Evolutionary conservation across 2,329 filamentous ascomycete genomes (phyloP).

Genomic region (Colletotrichum melonis): DNA sequence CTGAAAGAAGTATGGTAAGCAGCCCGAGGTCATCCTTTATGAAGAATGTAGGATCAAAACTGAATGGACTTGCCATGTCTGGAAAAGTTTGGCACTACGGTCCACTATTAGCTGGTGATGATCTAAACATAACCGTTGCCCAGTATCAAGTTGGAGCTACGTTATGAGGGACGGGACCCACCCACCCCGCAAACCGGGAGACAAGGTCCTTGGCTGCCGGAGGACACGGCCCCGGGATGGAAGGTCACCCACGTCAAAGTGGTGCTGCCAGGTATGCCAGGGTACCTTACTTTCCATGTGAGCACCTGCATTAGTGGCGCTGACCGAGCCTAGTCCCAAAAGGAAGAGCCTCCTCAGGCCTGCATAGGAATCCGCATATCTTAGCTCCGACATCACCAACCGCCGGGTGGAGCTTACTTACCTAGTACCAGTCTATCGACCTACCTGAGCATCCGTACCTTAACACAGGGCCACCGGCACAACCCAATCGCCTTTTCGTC

Average conservation of each 20-base stretch:
- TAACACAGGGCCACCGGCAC: neutral
- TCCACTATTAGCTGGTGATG: neutral
- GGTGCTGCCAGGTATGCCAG: neutral
- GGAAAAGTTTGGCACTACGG: neutral
- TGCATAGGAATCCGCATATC: neutral
- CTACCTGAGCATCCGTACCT: too few species aligned
- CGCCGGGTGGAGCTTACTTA: neutral
- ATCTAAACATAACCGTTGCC: neutral
- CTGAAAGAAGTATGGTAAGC: neutral
- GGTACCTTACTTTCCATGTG: neutral
- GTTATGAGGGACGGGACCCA: neutral
- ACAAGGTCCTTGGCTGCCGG: neutral
- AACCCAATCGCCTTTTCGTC: neutral
- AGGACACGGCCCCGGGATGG: neutral
- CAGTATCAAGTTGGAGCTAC: neutral
- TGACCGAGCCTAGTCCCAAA: neutral
- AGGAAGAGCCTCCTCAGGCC: slow-evolving; percentile 2
- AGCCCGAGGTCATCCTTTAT: neutral
- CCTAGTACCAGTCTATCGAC: neutral
- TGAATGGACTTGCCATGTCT: neutral
- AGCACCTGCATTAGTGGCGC: neutral
- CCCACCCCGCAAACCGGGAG: neutral
- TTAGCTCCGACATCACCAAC: neutral
- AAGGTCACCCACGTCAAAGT: neutral
- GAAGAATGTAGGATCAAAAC: neutral